These are phyloP conservation scores for Agrocybe pediades DNA, from an alignment of 768 basidiomycete genomes.

Conservation along the genomic window DNA sequence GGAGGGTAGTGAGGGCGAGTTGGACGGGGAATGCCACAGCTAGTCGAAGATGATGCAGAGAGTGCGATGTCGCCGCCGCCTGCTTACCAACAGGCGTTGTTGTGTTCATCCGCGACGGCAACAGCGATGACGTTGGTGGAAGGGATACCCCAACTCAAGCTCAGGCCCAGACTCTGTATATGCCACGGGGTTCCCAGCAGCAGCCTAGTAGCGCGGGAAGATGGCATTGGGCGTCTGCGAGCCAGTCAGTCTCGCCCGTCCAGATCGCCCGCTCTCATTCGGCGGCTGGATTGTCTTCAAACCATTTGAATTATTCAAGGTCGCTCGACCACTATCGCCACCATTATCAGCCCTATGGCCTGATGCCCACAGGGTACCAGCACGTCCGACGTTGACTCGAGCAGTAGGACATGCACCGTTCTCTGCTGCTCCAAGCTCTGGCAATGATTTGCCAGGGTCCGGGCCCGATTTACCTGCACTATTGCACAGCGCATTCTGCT, in stretches of 20 bases:
- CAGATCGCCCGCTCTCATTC: not conserved
- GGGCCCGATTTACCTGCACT: constrained; percentile 61
- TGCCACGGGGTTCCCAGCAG: constrained; percentile 9
- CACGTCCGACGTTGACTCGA: too few species aligned
- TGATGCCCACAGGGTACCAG: too few species aligned
- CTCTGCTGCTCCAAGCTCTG: not conserved
- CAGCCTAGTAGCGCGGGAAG: too few species aligned
- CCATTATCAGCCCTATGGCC: not conserved
- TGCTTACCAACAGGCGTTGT: constrained; percentile 22
- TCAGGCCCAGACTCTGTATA: too few species aligned
- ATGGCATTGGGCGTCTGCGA: constrained; percentile 21
- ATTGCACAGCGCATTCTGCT: constrained; percentile 70
- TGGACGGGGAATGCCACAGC: too few species aligned
- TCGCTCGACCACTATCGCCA: constrained; percentile 39
- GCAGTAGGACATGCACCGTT: too few species aligned
- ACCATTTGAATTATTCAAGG: not conserved
- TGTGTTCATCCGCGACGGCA: too few species aligned
- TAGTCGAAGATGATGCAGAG: not conserved
- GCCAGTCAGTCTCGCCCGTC: constrained; percentile 19
- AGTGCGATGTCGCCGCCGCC: constrained; percentile 19
- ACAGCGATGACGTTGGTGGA: too few species aligned
- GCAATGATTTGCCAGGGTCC: too few species aligned
- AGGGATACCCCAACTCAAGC: too few species aligned
- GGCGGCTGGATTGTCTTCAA: not conserved
- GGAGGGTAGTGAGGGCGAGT: too few species aligned